Percentiles rank a stretch among this genome's conserved stretches.
These are phyloP conservation scores for Solanum aculeatissimum DNA, from an alignment of 305 asterid genomes.

Conservation along the genomic window DNA sequence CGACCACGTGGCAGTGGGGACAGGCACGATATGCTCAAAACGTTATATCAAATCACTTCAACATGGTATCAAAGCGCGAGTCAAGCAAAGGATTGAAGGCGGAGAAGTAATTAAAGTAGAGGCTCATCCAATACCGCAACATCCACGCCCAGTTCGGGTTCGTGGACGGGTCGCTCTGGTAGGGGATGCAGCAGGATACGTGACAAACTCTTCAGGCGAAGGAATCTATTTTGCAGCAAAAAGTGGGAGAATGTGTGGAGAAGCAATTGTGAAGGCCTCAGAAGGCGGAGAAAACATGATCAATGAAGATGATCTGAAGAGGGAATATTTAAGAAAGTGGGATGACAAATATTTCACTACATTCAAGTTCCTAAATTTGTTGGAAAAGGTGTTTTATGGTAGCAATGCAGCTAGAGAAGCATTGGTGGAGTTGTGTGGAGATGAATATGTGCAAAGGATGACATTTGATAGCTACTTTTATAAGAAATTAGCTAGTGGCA, in stretches of 20 bases:
- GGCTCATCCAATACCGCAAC: conserved; percentile 79
- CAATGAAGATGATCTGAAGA: conserved; percentile 42
- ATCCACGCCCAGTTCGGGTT: conserved; percentile 50
- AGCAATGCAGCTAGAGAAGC: conserved; percentile 66
- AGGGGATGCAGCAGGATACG: conserved; percentile 82
- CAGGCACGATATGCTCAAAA: conserved; percentile 45
- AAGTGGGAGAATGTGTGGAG: conserved; percentile 72
- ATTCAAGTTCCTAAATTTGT: conserved; percentile 45
- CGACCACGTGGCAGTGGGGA: conserved; percentile 80
- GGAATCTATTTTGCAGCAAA: conserved; percentile 75
- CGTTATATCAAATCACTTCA: conserved; percentile 49
- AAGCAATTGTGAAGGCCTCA: conserved; percentile 55
- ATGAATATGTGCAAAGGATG: conserved; percentile 74
- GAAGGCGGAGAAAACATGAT: conserved; percentile 49
- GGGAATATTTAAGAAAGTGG: conserved; percentile 67
- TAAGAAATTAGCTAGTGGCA: conserved; percentile 48
- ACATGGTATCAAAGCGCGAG: conserved; percentile 36
- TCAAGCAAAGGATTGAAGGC: conserved; percentile 29
- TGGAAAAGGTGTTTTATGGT: conserved; percentile 54
- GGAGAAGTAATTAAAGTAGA: conserved; percentile 48
- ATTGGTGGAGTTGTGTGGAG: conserved; percentile 65
- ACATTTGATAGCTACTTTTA: conserved; percentile 74
- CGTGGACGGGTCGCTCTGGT: conserved; percentile 58
- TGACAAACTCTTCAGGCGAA: conserved; percentile 67
- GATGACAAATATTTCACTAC: conserved; percentile 51